Base-by-base conservation (phyloP, 1,284 basidiomycete species). In the Schizophyllum amplum region DNA sequence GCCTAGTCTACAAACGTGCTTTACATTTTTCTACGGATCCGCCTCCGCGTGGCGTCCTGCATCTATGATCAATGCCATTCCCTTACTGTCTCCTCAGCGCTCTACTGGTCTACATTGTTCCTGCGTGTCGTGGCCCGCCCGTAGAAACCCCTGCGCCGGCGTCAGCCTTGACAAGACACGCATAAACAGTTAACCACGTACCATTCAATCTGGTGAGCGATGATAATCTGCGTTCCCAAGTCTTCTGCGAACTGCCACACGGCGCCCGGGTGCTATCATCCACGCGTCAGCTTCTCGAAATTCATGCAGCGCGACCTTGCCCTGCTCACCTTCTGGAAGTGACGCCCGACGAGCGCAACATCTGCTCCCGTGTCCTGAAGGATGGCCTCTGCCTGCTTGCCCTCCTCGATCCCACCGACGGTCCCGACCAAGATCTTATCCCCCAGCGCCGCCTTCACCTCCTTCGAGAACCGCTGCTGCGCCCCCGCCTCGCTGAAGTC, bases 351-450 rank as follows among this genome's bases (percentile, higher is more conserved):
- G 51, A 81, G 64, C 13, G 82, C 65, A n/a, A 81, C 76, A 61
- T 87, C 83, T 1, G 81, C 80, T 56, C 77, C 67, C 1, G 72
- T 79, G 15, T 73, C 68, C 61, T 85, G 76, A 17, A 91, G 68
- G 27, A 86, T 75, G n/a, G 75, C 72, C 64, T 89, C 79, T 1
- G 86, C 84, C 46, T 83, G 72, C n/a, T 73, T 65, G 1, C 82
- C 81, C 46, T 72, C 72, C 0, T 76, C 78, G 65, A 90, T 86
- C 42, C 77, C 68, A 2, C 87, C 87, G n/a, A 90, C 86, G 4
- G 81, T 69, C 15, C 78, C 76, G 49, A 85, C 74, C 1, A 88
- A 67, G 2, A 79, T 68, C 48, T 82, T 66, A 24, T 77, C 70
- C 0, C 78, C 76, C 26, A 84, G 72, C 13, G 78, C 74, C 58